Evolutionary conservation across 2,329 filamentous ascomycete species (phyloP).

Genomic region (Xylariaceae sp.): DNA sequence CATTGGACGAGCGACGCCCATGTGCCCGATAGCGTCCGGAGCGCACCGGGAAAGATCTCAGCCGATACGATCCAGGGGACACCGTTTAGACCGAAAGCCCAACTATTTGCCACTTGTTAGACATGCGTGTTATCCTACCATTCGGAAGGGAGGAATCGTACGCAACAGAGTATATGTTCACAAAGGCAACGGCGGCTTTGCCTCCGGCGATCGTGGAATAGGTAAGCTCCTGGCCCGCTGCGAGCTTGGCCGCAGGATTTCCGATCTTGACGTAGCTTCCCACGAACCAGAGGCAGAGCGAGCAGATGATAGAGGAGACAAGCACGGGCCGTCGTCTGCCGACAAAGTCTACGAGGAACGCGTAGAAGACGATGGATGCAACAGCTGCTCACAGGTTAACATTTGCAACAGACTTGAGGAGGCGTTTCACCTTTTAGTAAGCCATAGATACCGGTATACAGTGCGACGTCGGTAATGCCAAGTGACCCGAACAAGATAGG

Average conservation of each 20-base stretch:
- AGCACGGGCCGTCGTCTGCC: constrained; percentile 51
- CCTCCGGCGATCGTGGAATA: constrained; percentile 53
- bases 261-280: constrained; percentile 60
- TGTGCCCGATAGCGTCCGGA: constrained; percentile 50
- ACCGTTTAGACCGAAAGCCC: constrained; percentile 52
- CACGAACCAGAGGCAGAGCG: constrained; percentile 56
- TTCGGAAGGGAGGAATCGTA: constrained; percentile 42
- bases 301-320: constrained; percentile 54
- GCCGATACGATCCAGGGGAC: constrained; percentile 53
- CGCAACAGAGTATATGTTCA: constrained; percentile 61
- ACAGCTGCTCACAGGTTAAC: no score
- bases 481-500: constrained; percentile 50
- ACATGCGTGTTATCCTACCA: no score
- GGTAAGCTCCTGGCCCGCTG: constrained; percentile 49
- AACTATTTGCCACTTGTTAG: no score
- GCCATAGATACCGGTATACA: constrained; percentile 60
- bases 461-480: constrained; percentile 50
- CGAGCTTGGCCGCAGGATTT: constrained; percentile 53
- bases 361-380: constrained; percentile 49
- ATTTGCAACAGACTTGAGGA: no score
- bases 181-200: constrained; percentile 58
- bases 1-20: constrained; percentile 50
- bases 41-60: constrained; percentile 52
- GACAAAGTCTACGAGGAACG: constrained; percentile 48
- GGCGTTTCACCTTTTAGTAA: no score